Conservation (phyloP, 2,329 filamentous ascomycete genomes). For the Fusarium succisae region DNA sequence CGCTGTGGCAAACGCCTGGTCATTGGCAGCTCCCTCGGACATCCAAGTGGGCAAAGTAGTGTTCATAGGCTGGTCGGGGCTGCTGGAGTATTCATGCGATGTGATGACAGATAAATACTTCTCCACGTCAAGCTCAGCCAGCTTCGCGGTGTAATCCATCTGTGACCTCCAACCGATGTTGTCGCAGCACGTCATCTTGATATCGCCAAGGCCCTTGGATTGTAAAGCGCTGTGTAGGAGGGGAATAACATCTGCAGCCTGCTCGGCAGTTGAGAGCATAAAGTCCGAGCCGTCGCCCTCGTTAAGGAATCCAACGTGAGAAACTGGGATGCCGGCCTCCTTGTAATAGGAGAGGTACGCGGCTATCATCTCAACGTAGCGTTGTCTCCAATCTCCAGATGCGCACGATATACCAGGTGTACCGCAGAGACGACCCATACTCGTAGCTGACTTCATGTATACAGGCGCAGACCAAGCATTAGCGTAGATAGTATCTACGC, state of each 20-base stretch:
- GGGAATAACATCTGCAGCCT: not conserved
- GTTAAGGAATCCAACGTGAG: not conserved
- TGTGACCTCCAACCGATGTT: not conserved
- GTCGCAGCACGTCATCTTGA: not conserved
- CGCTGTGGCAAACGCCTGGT: not conserved
- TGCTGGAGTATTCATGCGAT: not conserved
- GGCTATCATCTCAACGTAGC: not conserved
- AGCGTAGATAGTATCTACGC: not conserved
- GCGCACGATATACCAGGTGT: not conserved
- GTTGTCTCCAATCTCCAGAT: not conserved
- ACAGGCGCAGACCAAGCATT: not conserved
- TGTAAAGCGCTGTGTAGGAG: not conserved
- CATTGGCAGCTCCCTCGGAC: not conserved
- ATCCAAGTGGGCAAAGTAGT: not conserved
- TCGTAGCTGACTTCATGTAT: not conserved
- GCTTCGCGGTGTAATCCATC: not conserved
- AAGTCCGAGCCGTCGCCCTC: not conserved
- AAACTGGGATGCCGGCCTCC: not conserved
- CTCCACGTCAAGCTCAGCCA: not conserved
- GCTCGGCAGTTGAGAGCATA: not conserved
- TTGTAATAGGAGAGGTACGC: not conserved
- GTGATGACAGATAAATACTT: not conserved
- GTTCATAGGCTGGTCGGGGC: not conserved
- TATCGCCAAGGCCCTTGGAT: not conserved
- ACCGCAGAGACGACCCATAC: not conserved